Conservation (phyloP, 768 basidiomycete species). For the Naematelia aurantialba region DNA sequence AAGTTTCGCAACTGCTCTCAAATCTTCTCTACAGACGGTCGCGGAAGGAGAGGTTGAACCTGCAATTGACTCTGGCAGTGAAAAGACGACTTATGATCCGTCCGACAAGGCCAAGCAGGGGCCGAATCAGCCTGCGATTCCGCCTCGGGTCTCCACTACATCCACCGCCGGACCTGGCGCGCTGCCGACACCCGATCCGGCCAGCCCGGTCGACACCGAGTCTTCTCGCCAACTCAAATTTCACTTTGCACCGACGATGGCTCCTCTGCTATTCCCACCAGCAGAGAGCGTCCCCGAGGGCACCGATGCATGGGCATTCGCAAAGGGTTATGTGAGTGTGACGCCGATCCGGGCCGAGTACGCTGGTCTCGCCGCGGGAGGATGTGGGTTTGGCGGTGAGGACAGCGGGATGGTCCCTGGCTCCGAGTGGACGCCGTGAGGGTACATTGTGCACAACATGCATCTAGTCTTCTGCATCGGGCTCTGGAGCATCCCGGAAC, state of each 20-base stretch:
- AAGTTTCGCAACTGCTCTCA: neutral
- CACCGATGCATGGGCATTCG: constrained; percentile 60
- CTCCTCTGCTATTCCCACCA: constrained; percentile 62
- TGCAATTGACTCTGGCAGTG: neutral
- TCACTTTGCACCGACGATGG: constrained; percentile 71
- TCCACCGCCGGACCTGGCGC: constrained; percentile 40
- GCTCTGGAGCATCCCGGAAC: constrained; percentile 5
- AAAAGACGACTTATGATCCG: constrained; percentile 22
- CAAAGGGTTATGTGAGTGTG: constrained; percentile 35
- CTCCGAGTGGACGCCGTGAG: neutral
- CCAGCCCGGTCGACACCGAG: constrained; percentile 4
- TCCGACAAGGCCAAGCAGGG: constrained; percentile 14
- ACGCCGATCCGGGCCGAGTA: constrained; percentile 33
- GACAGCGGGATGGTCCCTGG: neutral
- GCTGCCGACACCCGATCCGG: constrained; percentile 23
- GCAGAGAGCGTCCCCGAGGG: constrained; percentile 64
- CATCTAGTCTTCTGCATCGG: neutral
- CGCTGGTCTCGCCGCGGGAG: constrained; percentile 16
- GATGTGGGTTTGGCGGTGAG: constrained; percentile 25
- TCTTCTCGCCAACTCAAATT: constrained; percentile 56
- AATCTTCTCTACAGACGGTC: neutral
- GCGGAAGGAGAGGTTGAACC: neutral
- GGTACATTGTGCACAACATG: too few relatives aligned
- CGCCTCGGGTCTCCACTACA: constrained; percentile 11
- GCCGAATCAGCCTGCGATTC: constrained; percentile 14